Evolutionary conservation across 768 basidiomycete species (phyloP).

Genomic region (Rhizopogon sp.): DNA sequence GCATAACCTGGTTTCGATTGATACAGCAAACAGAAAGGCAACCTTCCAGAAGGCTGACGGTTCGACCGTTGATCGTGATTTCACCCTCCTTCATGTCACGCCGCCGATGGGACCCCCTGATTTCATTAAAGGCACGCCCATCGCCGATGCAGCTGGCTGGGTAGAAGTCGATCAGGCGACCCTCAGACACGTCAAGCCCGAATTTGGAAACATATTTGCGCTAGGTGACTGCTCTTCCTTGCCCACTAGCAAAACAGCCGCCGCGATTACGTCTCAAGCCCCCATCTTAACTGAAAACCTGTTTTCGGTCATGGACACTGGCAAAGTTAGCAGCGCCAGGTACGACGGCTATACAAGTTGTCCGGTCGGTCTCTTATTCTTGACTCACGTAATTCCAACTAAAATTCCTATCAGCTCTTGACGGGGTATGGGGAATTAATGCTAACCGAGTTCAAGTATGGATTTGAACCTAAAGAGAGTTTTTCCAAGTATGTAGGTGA

Average conservation of each 20-base stretch:
- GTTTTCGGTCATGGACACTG: constrained; percentile 67
- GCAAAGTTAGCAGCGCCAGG: constrained; percentile 57
- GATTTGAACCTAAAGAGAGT: constrained; percentile 79
- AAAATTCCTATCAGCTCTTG: constrained; percentile 44
- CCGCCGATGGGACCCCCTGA: constrained; percentile 93
- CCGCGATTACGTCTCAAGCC: constrained; percentile 87
- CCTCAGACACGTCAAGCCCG: constrained; percentile 78
- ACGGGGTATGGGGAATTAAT: constrained; percentile 80
- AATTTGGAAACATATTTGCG: constrained; percentile 78
- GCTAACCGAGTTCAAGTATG: constrained; percentile 95
- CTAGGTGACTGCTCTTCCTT: constrained; percentile 90
- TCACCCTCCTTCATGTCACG: constrained; percentile 77
- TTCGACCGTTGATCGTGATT: constrained; percentile 64
- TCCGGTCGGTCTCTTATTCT: constrained; percentile 48
- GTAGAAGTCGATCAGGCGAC: constrained; percentile 81
- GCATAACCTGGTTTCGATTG: constrained; percentile 77
- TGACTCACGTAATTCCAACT: constrained; percentile 1
- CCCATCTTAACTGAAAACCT: constrained; percentile 91
- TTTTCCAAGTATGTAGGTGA: constrained; percentile 67
- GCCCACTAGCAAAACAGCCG: constrained; percentile 95
- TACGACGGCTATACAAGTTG: constrained; percentile 93
- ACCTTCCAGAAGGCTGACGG: constrained; percentile 81
- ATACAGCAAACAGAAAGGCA: constrained; percentile 66
- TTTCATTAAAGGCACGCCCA: constrained; percentile 69
- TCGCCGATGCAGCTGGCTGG: constrained; percentile 84